Evolutionary conservation across 202 grass and related monocot genomes (phyloP).

Genomic region (Dendrocalamus latiflorus): DNA sequence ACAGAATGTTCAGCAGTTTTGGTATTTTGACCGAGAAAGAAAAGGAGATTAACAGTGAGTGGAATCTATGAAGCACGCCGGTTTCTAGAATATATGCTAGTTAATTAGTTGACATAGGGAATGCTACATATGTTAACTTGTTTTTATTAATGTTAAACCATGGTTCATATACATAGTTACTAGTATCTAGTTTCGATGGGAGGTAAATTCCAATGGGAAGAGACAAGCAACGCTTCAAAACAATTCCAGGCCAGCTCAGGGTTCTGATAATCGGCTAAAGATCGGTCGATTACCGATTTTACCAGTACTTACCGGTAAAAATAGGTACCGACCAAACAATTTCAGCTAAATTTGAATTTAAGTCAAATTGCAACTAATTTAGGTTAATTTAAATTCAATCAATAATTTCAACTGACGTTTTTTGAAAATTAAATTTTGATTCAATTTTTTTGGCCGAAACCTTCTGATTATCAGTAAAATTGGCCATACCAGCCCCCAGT

Average conservation of each 20-base stretch:
- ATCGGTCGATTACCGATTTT: too few relatives aligned
- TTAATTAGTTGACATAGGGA: not conserved
- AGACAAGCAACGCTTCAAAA: not conserved
- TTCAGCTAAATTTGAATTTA: too few relatives aligned
- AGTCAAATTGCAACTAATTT: too few relatives aligned
- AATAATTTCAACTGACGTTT: too few relatives aligned
- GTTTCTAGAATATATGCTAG: not conserved
- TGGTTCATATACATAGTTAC: not conserved
- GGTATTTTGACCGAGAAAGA: not conserved
- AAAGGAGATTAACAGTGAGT: not conserved
- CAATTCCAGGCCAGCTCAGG: not conserved
- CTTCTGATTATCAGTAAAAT: too few relatives aligned
- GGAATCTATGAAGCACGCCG: constrained; percentile 5
- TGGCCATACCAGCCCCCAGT: too few relatives aligned
- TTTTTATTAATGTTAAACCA: not conserved
- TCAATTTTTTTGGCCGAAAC: too few relatives aligned
- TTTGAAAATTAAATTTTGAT: too few relatives aligned
- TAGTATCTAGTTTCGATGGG: not conserved
- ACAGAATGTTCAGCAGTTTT: constrained; percentile 3
- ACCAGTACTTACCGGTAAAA: too few relatives aligned
- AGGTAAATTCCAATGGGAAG: constrained; percentile 34
- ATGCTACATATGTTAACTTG: not conserved
- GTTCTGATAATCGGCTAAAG: too few relatives aligned
- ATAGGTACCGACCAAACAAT: too few relatives aligned
- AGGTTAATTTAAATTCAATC: too few relatives aligned